Percentiles rank a stretch among this genome's conserved stretches.
These are phyloP conservation scores for Nigrospora oryzae DNA, from an alignment of 2,329 filamentous ascomycete genomes.

Conservation along the genomic window DNA sequence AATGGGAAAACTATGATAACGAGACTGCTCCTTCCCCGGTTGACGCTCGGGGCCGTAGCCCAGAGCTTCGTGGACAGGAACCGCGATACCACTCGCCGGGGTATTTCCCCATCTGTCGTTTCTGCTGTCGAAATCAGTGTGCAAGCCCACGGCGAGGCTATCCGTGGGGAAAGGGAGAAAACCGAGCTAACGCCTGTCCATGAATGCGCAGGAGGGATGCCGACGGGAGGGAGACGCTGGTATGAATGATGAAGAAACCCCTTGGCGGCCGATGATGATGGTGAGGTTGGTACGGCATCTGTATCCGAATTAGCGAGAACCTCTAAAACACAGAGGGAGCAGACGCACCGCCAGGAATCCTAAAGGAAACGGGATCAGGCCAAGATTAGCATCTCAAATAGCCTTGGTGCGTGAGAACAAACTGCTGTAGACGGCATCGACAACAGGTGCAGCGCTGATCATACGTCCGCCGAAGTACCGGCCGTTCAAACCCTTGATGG, in stretches of 20 bases:
- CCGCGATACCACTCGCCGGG: too few relatives aligned
- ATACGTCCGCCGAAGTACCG: slow-evolving; percentile 89
- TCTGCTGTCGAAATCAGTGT: slow-evolving; percentile 4
- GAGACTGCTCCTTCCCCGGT: too few relatives aligned
- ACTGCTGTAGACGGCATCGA: slow-evolving; percentile 98
- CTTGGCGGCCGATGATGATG: too few relatives aligned
- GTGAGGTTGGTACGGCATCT: too few relatives aligned
- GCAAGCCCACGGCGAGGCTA: neutral
- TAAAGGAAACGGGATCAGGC: slow-evolving; percentile 35
- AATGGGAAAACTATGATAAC: too few relatives aligned
- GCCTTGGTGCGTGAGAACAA: slow-evolving; percentile 82
- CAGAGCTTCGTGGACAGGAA: too few relatives aligned
- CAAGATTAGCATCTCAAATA: slow-evolving; percentile 59
- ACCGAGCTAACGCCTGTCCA: slow-evolving; percentile 1
- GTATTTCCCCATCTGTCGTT: neutral
- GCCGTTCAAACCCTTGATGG: slow-evolving; percentile 94
- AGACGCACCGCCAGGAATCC: slow-evolving; percentile 25
- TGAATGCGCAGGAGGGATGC: slow-evolving; percentile 1
- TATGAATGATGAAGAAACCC: too few relatives aligned
- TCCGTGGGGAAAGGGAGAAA: slow-evolving; percentile 2
- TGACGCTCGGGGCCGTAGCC: too few relatives aligned
- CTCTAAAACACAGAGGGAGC: neutral
- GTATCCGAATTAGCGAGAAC: neutral
- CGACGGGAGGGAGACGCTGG: neutral
- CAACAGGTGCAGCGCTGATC: slow-evolving; percentile 91